These are phyloP conservation scores for Chalciporus chontae DNA, from an alignment of 768 basidiomycete species.

Conservation along the genomic window DNA sequence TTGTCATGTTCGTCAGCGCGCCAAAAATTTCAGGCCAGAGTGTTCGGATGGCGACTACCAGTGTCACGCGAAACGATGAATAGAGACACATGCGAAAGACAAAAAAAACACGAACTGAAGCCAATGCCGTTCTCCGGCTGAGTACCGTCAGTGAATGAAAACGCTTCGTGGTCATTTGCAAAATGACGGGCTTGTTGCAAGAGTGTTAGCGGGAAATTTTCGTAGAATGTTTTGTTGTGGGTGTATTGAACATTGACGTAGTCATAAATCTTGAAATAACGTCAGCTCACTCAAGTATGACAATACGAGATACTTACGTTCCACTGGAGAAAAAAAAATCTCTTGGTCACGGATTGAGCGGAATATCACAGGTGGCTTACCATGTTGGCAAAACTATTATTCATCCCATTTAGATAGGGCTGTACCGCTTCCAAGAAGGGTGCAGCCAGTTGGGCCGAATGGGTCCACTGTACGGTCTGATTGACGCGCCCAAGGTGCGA, in stretches of 20 bases:
- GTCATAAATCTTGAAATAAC: constrained; percentile 59
- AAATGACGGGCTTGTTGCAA: constrained; percentile 68
- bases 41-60: constrained; percentile 73
- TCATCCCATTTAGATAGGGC: constrained; percentile 67
- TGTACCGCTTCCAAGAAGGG: constrained; percentile 63
- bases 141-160: constrained; percentile 60
- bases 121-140: constrained; percentile 55
- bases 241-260: constrained; percentile 70
- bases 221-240: constrained; percentile 78
- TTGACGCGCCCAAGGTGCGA: constrained; percentile 23
- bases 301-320: constrained; percentile 49
- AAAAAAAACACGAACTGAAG: constrained; percentile 32
- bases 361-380: constrained; percentile 35
- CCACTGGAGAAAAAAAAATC: constrained; percentile 44
- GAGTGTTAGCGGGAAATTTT: constrained; percentile 65
- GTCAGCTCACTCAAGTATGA: neutral
- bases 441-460: constrained; percentile 48
- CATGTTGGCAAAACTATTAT: constrained; percentile 60
- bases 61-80: neutral
- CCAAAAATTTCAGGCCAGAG: constrained; percentile 67
- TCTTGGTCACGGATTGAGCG: neutral
- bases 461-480: constrained; percentile 44
- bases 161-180: constrained; percentile 75
- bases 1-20: constrained; percentile 72
- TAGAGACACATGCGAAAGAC: neutral